Evolutionary conservation across 495 filamentous ascomycete genomes (phyloP).

Genomic region (Staphylotrichum longicolle): DNA sequence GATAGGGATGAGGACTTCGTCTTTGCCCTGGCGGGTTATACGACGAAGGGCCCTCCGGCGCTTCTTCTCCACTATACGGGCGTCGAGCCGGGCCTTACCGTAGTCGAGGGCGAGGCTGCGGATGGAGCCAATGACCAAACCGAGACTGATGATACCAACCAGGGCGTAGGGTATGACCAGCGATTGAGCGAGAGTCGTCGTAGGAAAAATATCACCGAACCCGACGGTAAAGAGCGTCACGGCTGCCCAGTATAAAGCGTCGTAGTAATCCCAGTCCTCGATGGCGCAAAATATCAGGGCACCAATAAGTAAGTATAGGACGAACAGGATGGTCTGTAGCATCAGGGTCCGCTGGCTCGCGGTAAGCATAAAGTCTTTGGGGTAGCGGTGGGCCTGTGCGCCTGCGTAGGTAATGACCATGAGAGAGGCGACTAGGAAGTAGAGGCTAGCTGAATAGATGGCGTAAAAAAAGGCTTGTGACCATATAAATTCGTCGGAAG

Average conservation of each 20-base stretch:
- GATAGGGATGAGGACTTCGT: constrained; percentile 51
- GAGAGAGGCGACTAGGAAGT: constrained; percentile 69
- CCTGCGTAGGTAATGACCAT: constrained; percentile 69
- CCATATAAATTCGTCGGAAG: constrained; percentile 54
- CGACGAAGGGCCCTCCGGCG: constrained; percentile 54
- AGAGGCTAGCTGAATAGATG: constrained; percentile 70
- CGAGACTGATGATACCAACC: constrained; percentile 75
- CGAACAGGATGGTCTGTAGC: constrained; percentile 80
- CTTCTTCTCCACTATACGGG: constrained; percentile 68
- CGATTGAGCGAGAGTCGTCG: constrained; percentile 54
- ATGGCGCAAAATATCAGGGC: constrained; percentile 67
- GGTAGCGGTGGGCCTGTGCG: constrained; percentile 61
- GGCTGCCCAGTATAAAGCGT: constrained; percentile 80
- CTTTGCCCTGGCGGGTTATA: constrained; percentile 49
- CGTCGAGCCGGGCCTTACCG: constrained; percentile 66
- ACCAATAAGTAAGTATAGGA: constrained; percentile 72
- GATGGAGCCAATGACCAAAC: constrained; percentile 82
- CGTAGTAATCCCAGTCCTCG: constrained; percentile 76
- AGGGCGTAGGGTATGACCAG: constrained; percentile 79
- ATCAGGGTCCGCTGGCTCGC: constrained; percentile 77
- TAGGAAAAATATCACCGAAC: constrained; percentile 65
- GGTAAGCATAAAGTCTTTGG: constrained; percentile 68
- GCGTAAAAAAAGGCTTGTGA: constrained; percentile 81
- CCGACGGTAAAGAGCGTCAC: constrained; percentile 84
- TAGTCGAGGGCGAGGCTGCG: constrained; percentile 75